Conservation (phyloP, 768 basidiomycete species). For the Lyophyllum atratum region DNA sequence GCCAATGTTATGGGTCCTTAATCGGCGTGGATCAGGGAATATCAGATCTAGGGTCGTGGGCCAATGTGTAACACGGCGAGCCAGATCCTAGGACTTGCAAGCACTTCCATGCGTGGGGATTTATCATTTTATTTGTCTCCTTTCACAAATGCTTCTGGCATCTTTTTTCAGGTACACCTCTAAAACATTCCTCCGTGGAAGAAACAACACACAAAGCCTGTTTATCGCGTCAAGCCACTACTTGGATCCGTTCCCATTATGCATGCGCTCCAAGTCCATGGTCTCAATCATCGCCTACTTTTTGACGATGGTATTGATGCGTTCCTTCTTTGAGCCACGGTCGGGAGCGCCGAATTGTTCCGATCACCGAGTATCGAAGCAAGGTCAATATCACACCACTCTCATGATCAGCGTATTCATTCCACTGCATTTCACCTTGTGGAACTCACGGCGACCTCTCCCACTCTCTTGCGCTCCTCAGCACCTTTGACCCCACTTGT, state of each 20-base stretch:
- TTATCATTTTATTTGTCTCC: slow-evolving; percentile 42
- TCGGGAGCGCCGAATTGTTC: slow-evolving; percentile 36
- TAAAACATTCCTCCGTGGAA: slow-evolving; percentile 29
- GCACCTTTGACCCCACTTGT: slow-evolving; percentile 8
- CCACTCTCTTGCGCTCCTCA: background rate
- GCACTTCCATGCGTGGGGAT: slow-evolving; percentile 41
- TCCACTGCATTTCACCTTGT: background rate
- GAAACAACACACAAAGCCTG: slow-evolving; percentile 13
- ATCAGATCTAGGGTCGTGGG: slow-evolving; percentile 71
- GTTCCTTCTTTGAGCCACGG: slow-evolving; percentile 21
- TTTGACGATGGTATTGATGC: slow-evolving; percentile 18
- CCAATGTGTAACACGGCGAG: slow-evolving; percentile 43
- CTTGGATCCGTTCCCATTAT: background rate
- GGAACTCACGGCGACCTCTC: background rate
- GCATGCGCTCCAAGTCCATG: slow-evolving; percentile 1
- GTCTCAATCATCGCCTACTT: background rate
- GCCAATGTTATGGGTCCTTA: slow-evolving; percentile 42
- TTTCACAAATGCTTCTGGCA: slow-evolving; percentile 30
- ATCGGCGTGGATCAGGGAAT: slow-evolving; percentile 59
- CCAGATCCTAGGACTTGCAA: slow-evolving; percentile 46
- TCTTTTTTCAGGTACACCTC: slow-evolving; percentile 41
- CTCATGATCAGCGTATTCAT: slow-evolving; percentile 2
- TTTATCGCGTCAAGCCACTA: background rate
- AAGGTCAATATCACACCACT: slow-evolving; percentile 8
- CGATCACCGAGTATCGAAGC: slow-evolving; percentile 33